Percentiles rank a stretch among this genome's conserved stretches.
Conservation (phyloP, 1,139 yeast species). For the Pneumocystis oryctolagi region DNA sequence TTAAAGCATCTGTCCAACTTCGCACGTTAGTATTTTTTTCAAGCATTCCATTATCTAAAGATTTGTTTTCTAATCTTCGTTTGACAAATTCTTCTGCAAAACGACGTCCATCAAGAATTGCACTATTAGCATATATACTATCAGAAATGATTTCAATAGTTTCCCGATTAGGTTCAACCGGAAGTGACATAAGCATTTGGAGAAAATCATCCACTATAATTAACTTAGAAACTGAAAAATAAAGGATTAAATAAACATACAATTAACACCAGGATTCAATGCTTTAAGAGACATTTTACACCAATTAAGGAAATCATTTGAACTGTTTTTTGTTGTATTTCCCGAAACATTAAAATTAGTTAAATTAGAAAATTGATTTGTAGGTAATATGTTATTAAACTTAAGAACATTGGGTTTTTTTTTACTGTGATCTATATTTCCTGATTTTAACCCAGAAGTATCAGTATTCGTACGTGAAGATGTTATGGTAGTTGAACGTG, state of each 20-base stretch:
- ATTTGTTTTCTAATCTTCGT: slow-evolving; percentile 40
- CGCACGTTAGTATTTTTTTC: slow-evolving; percentile 10
- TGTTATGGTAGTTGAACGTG: slow-evolving; percentile 4
- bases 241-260: neutral
- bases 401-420: neutral
- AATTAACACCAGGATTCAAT: slow-evolving; percentile 52
- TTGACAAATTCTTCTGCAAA: slow-evolving; percentile 82
- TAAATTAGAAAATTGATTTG: neutral
- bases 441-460: neutral
- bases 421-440: neutral
- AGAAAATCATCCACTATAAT: slow-evolving; percentile 47
- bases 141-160: slow-evolving; percentile 80
- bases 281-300: slow-evolving; percentile 61
- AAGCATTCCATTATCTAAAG: slow-evolving; percentile 15
- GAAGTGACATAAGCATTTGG: slow-evolving; percentile 66
- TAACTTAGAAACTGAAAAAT: slow-evolving; percentile 1
- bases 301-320: slow-evolving; percentile 67
- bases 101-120: slow-evolving; percentile 88
- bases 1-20: slow-evolving; percentile 24
- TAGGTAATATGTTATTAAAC: neutral
- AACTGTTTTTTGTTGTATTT: slow-evolving; percentile 5
- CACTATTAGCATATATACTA: slow-evolving; percentile 76
- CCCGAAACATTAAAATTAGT: neutral
- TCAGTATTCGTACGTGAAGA: neutral
- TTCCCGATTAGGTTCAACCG: slow-evolving; percentile 41